phyloP scores from a whole-genome alignment of 495 filamentous ascomycete genomes.

The Aspergillus olivimuriae region DNA sequence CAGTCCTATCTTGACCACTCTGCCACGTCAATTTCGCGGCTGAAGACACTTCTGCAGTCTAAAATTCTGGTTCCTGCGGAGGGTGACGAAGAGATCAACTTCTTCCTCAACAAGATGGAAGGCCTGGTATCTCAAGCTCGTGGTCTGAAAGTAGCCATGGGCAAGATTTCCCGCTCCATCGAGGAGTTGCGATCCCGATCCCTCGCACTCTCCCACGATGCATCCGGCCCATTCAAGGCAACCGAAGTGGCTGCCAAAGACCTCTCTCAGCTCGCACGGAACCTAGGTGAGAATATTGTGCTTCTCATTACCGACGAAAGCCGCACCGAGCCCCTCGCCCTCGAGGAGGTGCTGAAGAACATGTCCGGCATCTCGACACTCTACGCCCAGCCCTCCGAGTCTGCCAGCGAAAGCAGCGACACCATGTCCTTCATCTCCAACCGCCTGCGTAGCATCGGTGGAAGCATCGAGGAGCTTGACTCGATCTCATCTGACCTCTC shows the following conservation, averaged over 20 bases:
- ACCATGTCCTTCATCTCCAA: constrained; percentile 62
- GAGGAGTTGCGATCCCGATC: constrained; percentile 74
- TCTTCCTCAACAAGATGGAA: constrained; percentile 67
- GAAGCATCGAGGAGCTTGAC: constrained; percentile 64
- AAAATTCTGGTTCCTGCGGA: constrained; percentile 42
- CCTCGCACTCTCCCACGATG: constrained; percentile 62
- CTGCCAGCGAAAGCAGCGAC: constrained; percentile 42
- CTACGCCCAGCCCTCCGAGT: constrained; percentile 22
- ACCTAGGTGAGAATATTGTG: constrained; percentile 60
- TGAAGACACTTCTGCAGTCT: constrained; percentile 58
- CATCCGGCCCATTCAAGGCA: constrained; percentile 44
- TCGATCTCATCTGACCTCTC: constrained; percentile 66
- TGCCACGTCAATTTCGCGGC: constrained; percentile 57
- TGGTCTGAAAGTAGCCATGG: constrained; percentile 75
- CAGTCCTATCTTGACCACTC: constrained; percentile 78
- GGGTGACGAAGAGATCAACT: constrained; percentile 52
- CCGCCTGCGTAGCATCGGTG: constrained; percentile 58
- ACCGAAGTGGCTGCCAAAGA: constrained; percentile 58
- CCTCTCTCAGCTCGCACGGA: constrained; percentile 60
- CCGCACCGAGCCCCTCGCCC: constrained; percentile 58
- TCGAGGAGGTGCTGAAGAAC: constrained; percentile 55
- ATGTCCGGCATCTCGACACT: constrained; percentile 51
- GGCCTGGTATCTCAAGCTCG: constrained; percentile 66
- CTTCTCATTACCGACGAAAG: constrained; percentile 65
- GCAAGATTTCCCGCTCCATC: constrained; percentile 70